phyloP scores from a whole-genome alignment of 2,329 filamentous ascomycete genomes.

The Apiospora aurea region DNA sequence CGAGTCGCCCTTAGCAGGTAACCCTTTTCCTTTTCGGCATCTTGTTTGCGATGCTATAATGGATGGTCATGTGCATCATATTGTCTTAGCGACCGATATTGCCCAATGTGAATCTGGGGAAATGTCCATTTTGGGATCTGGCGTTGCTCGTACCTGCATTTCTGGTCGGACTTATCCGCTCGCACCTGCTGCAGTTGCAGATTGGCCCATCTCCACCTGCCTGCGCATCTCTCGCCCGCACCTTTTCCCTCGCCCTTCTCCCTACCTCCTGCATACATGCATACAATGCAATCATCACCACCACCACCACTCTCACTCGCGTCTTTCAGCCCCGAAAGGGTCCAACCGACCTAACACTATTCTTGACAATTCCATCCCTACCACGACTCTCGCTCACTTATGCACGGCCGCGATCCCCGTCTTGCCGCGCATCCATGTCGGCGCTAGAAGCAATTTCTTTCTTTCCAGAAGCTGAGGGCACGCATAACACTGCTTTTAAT shows the following conservation, averaged over 20 bases:
- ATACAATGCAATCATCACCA: background rate
- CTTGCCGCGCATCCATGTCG: constrained; percentile 14
- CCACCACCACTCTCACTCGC: background rate
- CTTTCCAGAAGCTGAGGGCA: constrained; percentile 47
- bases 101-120: constrained; percentile 15
- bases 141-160: constrained; percentile 8
- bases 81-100: background rate
- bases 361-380: background rate
- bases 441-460: constrained; percentile 45
- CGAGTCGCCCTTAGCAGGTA: background rate
- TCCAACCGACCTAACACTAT: background rate
- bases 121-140: constrained; percentile 20
- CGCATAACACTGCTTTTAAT: constrained; percentile 57
- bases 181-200: constrained; percentile 8
- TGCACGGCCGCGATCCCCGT: constrained; percentile 13
- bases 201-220: background rate
- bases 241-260: background rate
- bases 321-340: constrained; percentile 1
- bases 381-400: background rate
- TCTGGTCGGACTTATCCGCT: constrained; percentile 14
- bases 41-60: constrained; percentile 19
- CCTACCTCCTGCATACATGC: background rate
- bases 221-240: background rate
- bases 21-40: background rate
- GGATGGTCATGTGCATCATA: constrained; percentile 1